Conservation (phyloP, 441 rosid species). For the Lepidium campestre region DNA sequence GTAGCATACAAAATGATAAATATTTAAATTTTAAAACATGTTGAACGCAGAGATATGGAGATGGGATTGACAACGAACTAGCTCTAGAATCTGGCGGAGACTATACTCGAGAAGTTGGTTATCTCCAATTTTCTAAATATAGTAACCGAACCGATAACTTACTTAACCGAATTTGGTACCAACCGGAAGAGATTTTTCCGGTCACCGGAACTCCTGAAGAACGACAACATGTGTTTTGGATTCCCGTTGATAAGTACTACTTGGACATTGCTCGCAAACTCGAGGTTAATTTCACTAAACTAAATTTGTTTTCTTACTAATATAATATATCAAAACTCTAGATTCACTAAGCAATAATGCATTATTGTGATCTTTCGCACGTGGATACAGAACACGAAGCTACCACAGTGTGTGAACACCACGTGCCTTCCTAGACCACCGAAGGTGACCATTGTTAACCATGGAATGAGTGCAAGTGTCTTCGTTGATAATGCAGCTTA, state of each 20-base stretch:
- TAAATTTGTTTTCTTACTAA: no score
- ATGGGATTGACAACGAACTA: constrained; percentile 42
- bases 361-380: neutral
- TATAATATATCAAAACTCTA: no score
- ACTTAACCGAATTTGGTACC: constrained; percentile 65
- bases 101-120: constrained; percentile 53
- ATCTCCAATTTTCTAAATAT: constrained; percentile 35
- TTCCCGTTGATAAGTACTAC: constrained; percentile 47
- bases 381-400: constrained; percentile 31
- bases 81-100: constrained; percentile 60
- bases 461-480: constrained; percentile 45
- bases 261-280: constrained; percentile 32
- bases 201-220: constrained; percentile 56
- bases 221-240: constrained; percentile 52
- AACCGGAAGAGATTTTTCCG: constrained; percentile 68
- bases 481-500: constrained; percentile 55
- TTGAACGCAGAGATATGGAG: constrained; percentile 43
- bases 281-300: constrained; percentile 28
- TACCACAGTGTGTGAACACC: constrained; percentile 49
- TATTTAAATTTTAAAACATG: neutral
- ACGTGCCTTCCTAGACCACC: constrained; percentile 63
- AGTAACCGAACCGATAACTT: constrained; percentile 29
- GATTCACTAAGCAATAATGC: no score
- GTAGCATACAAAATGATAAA: neutral
- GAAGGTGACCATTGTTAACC: constrained; percentile 36